Base-by-base conservation (phyloP, 495 filamentous ascomycete species). In the Talaromyces adpressus region DNA sequence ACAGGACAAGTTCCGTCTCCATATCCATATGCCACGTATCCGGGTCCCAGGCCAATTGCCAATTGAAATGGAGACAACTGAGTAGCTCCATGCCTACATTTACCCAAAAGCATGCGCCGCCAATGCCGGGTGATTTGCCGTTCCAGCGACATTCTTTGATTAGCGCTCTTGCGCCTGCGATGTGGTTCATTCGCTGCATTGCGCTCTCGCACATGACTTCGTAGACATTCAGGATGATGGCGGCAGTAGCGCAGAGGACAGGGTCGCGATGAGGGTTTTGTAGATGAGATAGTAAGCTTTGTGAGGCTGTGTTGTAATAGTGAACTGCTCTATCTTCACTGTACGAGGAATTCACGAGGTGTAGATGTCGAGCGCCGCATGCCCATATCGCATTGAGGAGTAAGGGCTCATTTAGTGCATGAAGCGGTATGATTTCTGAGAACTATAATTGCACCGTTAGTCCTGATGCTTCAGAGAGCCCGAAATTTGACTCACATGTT, bases 81-180 rank as follows among this genome's bases (percentile, higher is more conserved):
- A 97, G 81, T 12, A 98, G 76, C 70, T 98, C 94, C 85, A 96
- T 89, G 16, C 89, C 86, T 14, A 95, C 85, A 68, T 95, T 97
- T 18, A 97, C 75, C 92, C 93, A 97, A 75, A 98, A 98, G 72
- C 93, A 97, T 11, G 93, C 91, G 1, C 88, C 86, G 8, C 91
- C 92, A 51, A 97, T 83, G 4, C 92, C 91, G 3, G 80, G 81
- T 27, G 89, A 89, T 59, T 82, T 85, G 1, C 92, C 91, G 67
- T 88, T 90, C 94, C 94, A 98, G 14, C 85, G 84, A 69, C 92
- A 96, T 70, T 97, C 91, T 66, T 90, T 90, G 70, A 98, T 92
- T 57, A 98, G 79, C 4, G 92, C 91, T 56, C 92, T 83, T 16
- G 93, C 90, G 2, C 91, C 91, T 7, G 90, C 87, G 66, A 95